These are phyloP conservation scores for Boletus vinaceobasis DNA, from an alignment of 768 basidiomycete species.

Conservation along the genomic window DNA sequence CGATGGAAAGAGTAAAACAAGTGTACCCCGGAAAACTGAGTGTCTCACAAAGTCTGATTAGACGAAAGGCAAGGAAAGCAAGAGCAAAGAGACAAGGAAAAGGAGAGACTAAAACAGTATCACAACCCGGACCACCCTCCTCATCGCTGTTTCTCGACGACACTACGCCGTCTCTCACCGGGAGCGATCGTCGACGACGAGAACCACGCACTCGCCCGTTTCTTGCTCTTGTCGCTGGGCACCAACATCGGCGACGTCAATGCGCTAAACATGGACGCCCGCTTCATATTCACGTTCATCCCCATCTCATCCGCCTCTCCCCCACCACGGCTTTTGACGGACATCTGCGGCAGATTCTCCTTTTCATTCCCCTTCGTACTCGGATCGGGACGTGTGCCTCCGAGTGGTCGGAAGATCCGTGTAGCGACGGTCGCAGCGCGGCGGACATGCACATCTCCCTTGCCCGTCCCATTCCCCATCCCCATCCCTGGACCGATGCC, in stretches of 20 bases:
- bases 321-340: background rate
- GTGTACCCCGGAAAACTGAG: background rate
- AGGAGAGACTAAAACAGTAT: too few relatives aligned
- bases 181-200: background rate
- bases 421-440: conserved; percentile 19
- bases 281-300: conserved; percentile 11
- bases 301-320: conserved; percentile 15
- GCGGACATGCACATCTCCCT: background rate
- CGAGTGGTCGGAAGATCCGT: conserved; percentile 17
- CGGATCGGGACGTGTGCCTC: background rate
- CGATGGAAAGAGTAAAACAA: background rate
- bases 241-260: conserved; percentile 2
- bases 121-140: background rate
- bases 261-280: conserved; percentile 14
- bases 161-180: conserved; percentile 6
- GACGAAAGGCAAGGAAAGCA: background rate
- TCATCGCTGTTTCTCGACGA: conserved; percentile 6
- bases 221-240: conserved; percentile 4
- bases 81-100: background rate
- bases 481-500: background rate
- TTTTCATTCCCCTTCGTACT: background rate
- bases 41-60: background rate
- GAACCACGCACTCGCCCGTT: background rate
- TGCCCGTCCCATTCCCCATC: background rate
- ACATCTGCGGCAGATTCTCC: background rate